These are phyloP conservation scores for Candida glucosophila DNA, from an alignment of 1,139 yeast genomes.

Conservation along the genomic window DNA sequence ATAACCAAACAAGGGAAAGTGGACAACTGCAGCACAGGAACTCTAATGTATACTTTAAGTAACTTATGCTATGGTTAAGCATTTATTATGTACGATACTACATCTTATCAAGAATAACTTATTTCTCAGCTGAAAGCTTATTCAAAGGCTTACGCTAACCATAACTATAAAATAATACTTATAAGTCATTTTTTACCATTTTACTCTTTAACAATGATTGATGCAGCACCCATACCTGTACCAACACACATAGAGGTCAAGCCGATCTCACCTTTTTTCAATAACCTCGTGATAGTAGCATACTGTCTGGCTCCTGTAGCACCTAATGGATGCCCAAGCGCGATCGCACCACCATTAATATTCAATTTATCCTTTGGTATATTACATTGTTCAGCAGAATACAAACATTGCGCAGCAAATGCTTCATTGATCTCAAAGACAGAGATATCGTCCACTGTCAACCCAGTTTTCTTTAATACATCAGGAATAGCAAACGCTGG, in stretches of 20 bases:
- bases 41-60: constrained; percentile 25
- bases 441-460: constrained; percentile 57
- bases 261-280: constrained; percentile 75
- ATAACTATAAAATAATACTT: no score
- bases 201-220: constrained; percentile 67
- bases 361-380: constrained; percentile 70
- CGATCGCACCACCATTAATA: constrained; percentile 94
- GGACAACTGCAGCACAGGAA: constrained; percentile 10
- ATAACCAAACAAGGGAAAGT: constrained; percentile 1
- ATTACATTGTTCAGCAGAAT: constrained; percentile 57
- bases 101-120: no score
- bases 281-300: constrained; percentile 77
- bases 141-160: no score
- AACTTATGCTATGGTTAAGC: no score
- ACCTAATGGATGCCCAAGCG: constrained; percentile 93
- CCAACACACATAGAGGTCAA: constrained; percentile 96
- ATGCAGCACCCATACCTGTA: constrained; percentile 98
- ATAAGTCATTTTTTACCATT: no score
- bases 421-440: constrained; percentile 92
- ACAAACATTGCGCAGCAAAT: constrained; percentile 88
- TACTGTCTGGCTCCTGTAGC: constrained; percentile 94
- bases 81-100: no score
- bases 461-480: constrained; percentile 57
- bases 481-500: constrained; percentile 91
- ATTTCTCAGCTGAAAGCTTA: no score